Evolutionary conservation across 768 basidiomycete species (phyloP), one percentile per base, ranked within the genome.

Genomic region (Pleurotus giganteus): DNA sequence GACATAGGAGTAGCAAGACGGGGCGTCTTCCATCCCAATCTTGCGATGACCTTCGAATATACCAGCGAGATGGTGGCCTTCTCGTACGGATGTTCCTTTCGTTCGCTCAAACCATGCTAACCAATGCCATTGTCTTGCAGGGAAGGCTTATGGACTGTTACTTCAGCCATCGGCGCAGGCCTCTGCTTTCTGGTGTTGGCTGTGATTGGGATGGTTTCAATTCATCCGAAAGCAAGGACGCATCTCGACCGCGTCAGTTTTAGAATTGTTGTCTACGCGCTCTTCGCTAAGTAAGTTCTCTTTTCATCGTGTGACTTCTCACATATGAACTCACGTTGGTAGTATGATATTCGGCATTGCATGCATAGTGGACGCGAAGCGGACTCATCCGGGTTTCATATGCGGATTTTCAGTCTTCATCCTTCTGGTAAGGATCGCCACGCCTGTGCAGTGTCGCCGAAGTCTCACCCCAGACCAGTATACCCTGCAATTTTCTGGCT

Each of bases 201-300:
- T 7, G 39, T 41, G 1, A 41, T 41, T 17, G 39, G 39, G 2
- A 17, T 17, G 12, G 39, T 41, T 17, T 41, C 39, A 4, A 11
- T 41, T 12, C 39, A 41, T 19, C 39, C 39, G n/a, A 13, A 7
- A 41, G 12, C 39, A 13, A 24, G 46, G 29, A 17, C 27, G 29
- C 45, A 58, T 43, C 57, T 64, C 13, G 59, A 64, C 54, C 57
- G 63, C 2, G 63, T 64, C 34, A 62, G 61, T 37, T 64, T 62
- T 39, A 47, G 63, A 11, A 58, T 64, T 45, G 43, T 64, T 4
- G 55, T 60, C 21, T 61, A 54, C 7, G 58, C 60, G 2, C 47
- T 64, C 15, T 1, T 56, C n/a, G 63, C 63, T 19, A 64, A 64
- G 63, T 64, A 45, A 36, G 58, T 53, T 12, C 19, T n/a, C n/a